These are phyloP conservation scores for Cetradonia linearis DNA, from an alignment of 495 filamentous ascomycete species.

Conservation along the genomic window DNA sequence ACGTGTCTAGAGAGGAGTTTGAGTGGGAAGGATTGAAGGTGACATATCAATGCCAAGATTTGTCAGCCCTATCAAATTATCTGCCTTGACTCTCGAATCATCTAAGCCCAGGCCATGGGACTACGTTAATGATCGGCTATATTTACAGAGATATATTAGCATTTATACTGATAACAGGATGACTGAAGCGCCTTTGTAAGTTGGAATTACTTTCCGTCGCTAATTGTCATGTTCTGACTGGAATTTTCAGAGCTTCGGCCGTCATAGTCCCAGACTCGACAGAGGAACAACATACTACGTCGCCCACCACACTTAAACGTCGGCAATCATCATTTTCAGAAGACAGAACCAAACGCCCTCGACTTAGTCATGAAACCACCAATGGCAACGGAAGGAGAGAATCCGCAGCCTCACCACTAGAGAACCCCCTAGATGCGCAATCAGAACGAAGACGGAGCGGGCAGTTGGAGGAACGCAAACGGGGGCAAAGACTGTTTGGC, in stretches of 20 bases:
- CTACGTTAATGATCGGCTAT: neutral
- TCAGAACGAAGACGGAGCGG: conserved; percentile 39
- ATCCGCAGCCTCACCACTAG: conserved; percentile 17
- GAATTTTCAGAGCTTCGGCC: conserved; percentile 42
- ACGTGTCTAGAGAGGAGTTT: neutral
- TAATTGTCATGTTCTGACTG: neutral
- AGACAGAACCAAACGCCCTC: conserved; percentile 46
- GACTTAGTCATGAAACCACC: conserved; percentile 34
- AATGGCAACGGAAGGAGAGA: conserved; percentile 15
- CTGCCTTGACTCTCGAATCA: conserved; percentile 6
- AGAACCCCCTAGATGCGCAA: conserved; percentile 24
- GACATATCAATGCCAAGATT: conserved; percentile 7
- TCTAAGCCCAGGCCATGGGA: neutral
- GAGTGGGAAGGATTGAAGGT: neutral
- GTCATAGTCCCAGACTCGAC: conserved; percentile 49
- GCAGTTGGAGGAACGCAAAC: conserved; percentile 68
- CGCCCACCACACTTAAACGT: conserved; percentile 40
- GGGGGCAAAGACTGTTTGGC: conserved; percentile 83
- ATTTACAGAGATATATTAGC: neutral
- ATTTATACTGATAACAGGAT: conserved; percentile 10
- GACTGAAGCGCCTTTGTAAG: conserved; percentile 30
- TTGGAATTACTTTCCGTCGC: neutral
- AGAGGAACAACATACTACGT: conserved; percentile 27
- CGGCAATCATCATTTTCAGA: conserved; percentile 48
- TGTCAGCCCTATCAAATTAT: conserved; percentile 16